Evolutionary conservation across 306 rosid genomes (phyloP).

Genomic region (Prunus mume): DNA sequence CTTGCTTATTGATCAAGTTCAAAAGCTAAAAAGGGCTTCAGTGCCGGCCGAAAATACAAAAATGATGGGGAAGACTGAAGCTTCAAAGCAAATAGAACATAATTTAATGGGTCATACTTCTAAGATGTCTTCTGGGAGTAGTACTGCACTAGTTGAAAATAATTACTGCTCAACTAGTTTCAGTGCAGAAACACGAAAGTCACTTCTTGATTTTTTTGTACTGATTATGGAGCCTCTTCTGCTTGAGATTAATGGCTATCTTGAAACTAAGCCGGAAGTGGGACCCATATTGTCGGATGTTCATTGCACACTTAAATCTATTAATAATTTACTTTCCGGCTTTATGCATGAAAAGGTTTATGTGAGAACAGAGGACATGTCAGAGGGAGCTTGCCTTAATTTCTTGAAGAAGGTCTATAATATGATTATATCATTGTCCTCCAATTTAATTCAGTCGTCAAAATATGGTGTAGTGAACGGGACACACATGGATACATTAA

Average conservation of each 20-base stretch:
- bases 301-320: conserved; percentile 53
- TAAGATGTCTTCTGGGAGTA: conserved; percentile 16
- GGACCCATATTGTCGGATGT: conserved; percentile 40
- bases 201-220: conserved; percentile 66
- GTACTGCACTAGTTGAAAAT: conserved; percentile 17
- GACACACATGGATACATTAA: conserved; percentile 30
- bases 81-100: conserved; percentile 32
- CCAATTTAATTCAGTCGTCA: conserved; percentile 38
- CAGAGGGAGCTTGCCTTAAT: conserved; percentile 65
- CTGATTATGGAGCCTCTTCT: conserved; percentile 77
- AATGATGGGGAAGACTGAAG: conserved; percentile 28
- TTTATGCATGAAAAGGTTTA: conserved; percentile 77
- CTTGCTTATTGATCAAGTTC: conserved; percentile 53
- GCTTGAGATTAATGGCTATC: conserved; percentile 38
- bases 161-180: conserved; percentile 32
- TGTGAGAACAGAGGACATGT: conserved; percentile 73
- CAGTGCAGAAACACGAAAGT: conserved; percentile 52
- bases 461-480: conserved; percentile 31
- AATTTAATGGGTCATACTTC: conserved; percentile 15
- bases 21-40: conserved; percentile 47
- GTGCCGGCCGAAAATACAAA: conserved; percentile 34
- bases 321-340: conserved; percentile 58
- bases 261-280: conserved; percentile 32
- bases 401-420: conserved; percentile 67
- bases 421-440: conserved; percentile 42